Evolutionary conservation across 192 early-diverging fungal genomes (phyloP), one percentile per base, ranked within the genome.

Genomic region (Piromyces finnis): DNA sequence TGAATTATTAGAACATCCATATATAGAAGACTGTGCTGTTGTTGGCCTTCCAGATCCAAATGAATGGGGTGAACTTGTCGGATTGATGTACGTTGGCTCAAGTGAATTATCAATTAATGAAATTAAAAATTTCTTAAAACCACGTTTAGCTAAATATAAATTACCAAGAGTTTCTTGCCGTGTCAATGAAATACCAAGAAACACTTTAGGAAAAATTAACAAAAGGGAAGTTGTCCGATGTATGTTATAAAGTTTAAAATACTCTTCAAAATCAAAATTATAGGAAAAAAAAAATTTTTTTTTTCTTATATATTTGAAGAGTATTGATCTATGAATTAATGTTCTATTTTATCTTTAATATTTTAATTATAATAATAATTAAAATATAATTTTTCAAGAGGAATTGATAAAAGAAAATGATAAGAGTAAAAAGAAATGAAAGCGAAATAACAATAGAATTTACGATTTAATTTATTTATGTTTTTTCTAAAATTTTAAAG

Each of bases 141-240:
- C 84, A 29, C 85, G 86, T 51, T 82, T 96, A 81, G 94, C 95
- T 5, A 84, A 83, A 68, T 95, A 95, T 86, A 95, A 96, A 84
- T 80, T 93, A 2, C 95, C 95, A 14, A 89, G 84, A 68, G 32
- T 83, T 79, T 78, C 91, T 86, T 5, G 83, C 89, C 3, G 81
- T 86, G 37, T 51, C 1, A 87, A 91, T 37, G 82, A 84, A 29
- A 82, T 96, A 81, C 95, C 94, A 12, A 87, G 92, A 32, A 96
- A 96, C 80, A 90, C 91, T 11, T 95, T 96, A 94, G 93, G 94
- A 29, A 96, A 96, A 86, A 89, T 95, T 16, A 92, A 91, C 83
- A 96, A 96, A 83, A 95, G 94, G 84, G 89, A 88, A 12, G 84
- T 96, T 37, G 81, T 86, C 22, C 41, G 41, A 51, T 51, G 41